Conservation (phyloP, 139 green algal genomes). For the Chlorella ohadii region DNA sequence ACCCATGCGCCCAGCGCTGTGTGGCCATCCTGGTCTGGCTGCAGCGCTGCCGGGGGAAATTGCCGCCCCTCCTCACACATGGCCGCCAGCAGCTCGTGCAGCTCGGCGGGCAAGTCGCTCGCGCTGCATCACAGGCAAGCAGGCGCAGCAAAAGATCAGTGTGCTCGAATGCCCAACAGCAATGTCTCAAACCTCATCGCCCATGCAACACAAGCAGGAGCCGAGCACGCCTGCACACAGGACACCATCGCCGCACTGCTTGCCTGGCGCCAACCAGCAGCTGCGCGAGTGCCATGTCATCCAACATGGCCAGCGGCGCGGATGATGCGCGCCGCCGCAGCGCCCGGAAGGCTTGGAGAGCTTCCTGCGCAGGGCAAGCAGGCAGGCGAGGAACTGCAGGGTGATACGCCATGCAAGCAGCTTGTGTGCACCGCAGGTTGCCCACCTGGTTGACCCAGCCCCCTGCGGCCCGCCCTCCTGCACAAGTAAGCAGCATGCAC, state of each 20-base stretch:
- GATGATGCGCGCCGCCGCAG: not conserved
- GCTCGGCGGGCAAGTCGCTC: slow-evolving; percentile 3
- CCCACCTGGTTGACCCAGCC: too few relatives aligned
- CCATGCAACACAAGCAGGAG: not conserved
- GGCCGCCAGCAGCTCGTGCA: slow-evolving; percentile 12
- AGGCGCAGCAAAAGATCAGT: too few relatives aligned
- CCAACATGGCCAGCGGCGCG: not conserved
- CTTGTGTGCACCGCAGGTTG: too few relatives aligned
- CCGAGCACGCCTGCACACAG: too few relatives aligned
- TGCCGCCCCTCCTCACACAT: not conserved
- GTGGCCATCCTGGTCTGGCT: not conserved
- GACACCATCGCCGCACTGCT: too few relatives aligned
- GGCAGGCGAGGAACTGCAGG: not conserved
- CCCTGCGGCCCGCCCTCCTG: too few relatives aligned
- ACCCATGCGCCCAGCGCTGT: slow-evolving; percentile 19
- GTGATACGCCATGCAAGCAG: too few relatives aligned
- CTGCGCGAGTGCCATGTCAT: not conserved
- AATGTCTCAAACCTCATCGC: too few relatives aligned
- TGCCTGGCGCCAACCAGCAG: slow-evolving; percentile 15
- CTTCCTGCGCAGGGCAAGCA: not conserved
- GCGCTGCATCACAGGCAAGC: not conserved
- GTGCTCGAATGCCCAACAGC: too few relatives aligned
- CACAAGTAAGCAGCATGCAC: too few relatives aligned
- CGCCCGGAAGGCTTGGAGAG: not conserved
- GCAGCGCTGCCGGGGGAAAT: not conserved